These are phyloP conservation scores for Acer saccharum DNA, from an alignment of 345 rosid genomes.

Conservation along the genomic window DNA sequence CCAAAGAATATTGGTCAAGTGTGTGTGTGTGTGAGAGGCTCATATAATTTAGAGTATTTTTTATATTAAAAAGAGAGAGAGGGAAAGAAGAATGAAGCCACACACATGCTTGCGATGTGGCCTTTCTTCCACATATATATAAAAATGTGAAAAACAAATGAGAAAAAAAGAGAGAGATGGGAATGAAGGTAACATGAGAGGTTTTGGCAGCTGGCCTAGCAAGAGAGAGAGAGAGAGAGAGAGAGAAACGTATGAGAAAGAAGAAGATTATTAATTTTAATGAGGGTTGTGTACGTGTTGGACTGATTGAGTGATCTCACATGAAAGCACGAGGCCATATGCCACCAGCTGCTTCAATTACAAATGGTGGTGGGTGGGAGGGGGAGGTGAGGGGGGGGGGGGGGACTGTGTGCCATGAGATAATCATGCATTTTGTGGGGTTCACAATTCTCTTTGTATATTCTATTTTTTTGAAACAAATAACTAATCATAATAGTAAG, in stretches of 20 bases:
- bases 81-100: not conserved
- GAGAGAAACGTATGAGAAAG: not conserved
- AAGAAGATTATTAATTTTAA: not conserved
- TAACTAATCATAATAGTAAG: not conserved
- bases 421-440: conserved; percentile 44
- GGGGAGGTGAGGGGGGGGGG: not conserved
- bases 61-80: not conserved
- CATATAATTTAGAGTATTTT: conserved; percentile 4
- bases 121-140: conserved; percentile 8
- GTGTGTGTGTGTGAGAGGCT: not conserved
- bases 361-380: not conserved
- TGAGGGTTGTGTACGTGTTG: conserved; percentile 22
- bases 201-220: conserved; percentile 12
- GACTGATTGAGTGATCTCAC: conserved; percentile 40
- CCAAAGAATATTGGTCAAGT: not conserved
- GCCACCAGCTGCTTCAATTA: conserved; percentile 24
- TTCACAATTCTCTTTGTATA: not conserved
- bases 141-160: not conserved
- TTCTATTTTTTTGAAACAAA: not conserved
- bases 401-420: conserved; percentile 5
- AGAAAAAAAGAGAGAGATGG: not conserved
- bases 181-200: conserved; percentile 39
- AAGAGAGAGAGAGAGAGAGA: conserved; percentile 6
- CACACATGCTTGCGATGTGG: conserved; percentile 20
- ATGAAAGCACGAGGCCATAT: conserved; percentile 50